Evolutionary conservation across 306 rosid genomes (phyloP).

Genomic region (Lotus japonicus): DNA sequence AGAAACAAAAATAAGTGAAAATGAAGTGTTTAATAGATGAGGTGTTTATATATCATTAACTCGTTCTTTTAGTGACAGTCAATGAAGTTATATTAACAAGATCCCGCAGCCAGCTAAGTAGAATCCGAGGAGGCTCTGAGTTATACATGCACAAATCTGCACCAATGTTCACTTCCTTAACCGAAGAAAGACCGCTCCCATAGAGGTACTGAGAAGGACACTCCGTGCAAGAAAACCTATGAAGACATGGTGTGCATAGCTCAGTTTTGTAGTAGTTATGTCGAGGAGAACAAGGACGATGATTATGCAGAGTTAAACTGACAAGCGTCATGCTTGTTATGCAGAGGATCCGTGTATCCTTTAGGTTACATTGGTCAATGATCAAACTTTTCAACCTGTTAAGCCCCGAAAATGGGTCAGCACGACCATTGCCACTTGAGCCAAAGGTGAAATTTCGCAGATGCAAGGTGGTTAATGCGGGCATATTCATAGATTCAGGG

Average conservation of each 20-base stretch:
- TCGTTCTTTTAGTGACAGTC: too few relatives aligned
- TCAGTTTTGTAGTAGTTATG: too few relatives aligned
- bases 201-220: not conserved
- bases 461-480: not conserved
- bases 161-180: not conserved
- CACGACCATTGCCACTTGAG: not conserved
- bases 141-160: not conserved
- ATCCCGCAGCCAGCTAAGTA: too few relatives aligned
- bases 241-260: not conserved
- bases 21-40: too few relatives aligned
- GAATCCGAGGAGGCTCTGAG: not conserved
- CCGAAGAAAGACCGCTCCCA: constrained; percentile 4
- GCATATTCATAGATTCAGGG: not conserved
- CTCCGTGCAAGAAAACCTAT: not conserved
- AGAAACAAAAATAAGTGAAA: too few relatives aligned
- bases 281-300: too few relatives aligned
- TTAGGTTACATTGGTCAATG: not conserved
- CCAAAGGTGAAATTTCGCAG: not conserved
- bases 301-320: not conserved
- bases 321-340: not conserved
- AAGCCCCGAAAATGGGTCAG: not conserved
- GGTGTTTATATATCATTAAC: too few relatives aligned
- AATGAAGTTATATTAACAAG: too few relatives aligned
- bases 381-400: not conserved
- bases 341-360: not conserved